These are phyloP conservation scores for Lachnellula hyalina DNA, from an alignment of 2,329 filamentous ascomycete genomes.

Conservation along the genomic window DNA sequence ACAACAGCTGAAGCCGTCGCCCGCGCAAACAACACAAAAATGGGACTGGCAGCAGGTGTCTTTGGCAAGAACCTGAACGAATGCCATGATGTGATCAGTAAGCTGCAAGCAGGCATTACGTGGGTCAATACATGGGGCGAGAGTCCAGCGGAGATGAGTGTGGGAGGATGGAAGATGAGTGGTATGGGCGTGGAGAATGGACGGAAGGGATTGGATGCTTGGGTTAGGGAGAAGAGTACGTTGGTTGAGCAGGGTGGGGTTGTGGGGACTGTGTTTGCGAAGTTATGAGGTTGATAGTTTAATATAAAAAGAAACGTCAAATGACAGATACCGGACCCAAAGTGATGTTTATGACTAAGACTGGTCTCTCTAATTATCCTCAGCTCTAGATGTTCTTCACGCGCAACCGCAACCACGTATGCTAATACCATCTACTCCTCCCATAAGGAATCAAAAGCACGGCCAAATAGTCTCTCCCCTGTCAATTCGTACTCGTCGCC, in stretches of 20 bases:
- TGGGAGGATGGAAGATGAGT: slow-evolving; percentile 88
- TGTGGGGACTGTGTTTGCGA: slow-evolving; percentile 69
- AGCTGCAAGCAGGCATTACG: slow-evolving; percentile 78
- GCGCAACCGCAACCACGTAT: too few species aligned
- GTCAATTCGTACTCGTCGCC: too few species aligned
- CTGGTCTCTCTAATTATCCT: too few species aligned
- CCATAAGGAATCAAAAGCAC: too few species aligned
- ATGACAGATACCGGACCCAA: too few species aligned
- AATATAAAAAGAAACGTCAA: not conserved
- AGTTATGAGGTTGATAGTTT: slow-evolving; percentile 33
- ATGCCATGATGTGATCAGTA: slow-evolving; percentile 66
- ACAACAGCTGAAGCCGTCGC: slow-evolving; percentile 62
- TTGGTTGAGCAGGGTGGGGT: slow-evolving; percentile 69
- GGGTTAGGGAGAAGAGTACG: slow-evolving; percentile 83
- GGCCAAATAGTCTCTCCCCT: too few species aligned
- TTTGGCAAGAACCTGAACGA: slow-evolving; percentile 71
- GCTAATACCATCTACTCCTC: too few species aligned
- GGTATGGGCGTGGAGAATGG: slow-evolving; percentile 87
- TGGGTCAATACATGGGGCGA: slow-evolving; percentile 97
- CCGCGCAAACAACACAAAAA: slow-evolving; percentile 70
- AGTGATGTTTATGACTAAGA: too few species aligned
- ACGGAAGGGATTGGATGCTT: slow-evolving; percentile 69
- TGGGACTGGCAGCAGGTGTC: slow-evolving; percentile 79
- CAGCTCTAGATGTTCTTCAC: too few species aligned
- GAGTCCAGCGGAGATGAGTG: slow-evolving; percentile 84